Conservation (phyloP, 108 stramenopile species). For the Bacterosira constricta region DNA sequence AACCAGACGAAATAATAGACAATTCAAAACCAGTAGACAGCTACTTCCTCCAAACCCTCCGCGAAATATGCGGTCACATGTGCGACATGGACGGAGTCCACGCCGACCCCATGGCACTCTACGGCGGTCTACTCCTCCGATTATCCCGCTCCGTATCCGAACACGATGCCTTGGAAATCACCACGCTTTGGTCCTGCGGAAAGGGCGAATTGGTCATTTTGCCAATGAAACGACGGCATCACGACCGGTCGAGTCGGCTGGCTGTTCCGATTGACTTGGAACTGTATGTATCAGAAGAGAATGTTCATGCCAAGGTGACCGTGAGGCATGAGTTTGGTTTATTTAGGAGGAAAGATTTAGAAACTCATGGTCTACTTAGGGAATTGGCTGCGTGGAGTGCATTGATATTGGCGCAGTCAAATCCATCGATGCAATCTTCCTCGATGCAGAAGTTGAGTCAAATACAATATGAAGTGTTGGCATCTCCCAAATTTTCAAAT, state of each 20-base stretch:
- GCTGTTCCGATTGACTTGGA: constrained; percentile 55
- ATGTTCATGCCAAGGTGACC: constrained; percentile 63
- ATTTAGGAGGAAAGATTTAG: constrained; percentile 62
- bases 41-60: constrained; percentile 52
- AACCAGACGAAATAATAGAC: constrained; percentile 7
- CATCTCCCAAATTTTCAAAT: constrained; percentile 2
- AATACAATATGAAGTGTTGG: constrained; percentile 25
- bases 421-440: not conserved
- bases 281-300: constrained; percentile 59
- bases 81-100: constrained; percentile 54
- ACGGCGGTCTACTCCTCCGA: constrained; percentile 47
- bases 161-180: constrained; percentile 37
- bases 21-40: constrained; percentile 31
- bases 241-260: not conserved
- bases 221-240: constrained; percentile 44
- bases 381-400: constrained; percentile 20
- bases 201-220: constrained; percentile 37
- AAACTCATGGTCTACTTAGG: constrained; percentile 19
- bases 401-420: not conserved
- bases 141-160: constrained; percentile 32
- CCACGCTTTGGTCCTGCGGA: constrained; percentile 16
- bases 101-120: constrained; percentile 53
- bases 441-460: constrained; percentile 7
- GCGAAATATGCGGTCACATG: constrained; percentile 54
- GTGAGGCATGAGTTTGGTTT: constrained; percentile 62